phyloP scores from a whole-genome alignment of 139 green algal species.

The Gonium pectorale region DNA sequence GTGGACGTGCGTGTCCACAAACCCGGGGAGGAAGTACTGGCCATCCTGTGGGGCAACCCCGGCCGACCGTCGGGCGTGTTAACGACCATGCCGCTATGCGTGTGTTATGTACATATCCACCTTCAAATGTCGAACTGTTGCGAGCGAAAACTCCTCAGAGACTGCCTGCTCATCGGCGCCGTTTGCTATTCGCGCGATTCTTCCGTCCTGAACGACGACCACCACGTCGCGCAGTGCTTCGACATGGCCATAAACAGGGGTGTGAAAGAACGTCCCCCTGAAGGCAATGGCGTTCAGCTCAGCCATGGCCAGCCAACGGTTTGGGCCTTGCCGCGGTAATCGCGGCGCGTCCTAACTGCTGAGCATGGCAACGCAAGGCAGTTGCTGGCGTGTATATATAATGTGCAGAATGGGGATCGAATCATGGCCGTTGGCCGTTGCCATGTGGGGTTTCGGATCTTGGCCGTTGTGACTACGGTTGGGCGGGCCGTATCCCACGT shows the following conservation, averaged over 20 bases:
- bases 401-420: no score
- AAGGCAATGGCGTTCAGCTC: slow-evolving; percentile 11
- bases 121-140: slow-evolving; percentile 23
- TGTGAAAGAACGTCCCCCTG: slow-evolving; percentile 57
- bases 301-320: no score
- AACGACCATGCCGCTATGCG: background rate
- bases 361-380: no score
- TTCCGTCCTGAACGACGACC: slow-evolving; percentile 49
- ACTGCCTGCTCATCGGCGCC: slow-evolving; percentile 38
- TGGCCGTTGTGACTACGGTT: no score
- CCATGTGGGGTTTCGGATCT: no score
- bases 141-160: slow-evolving; percentile 21
- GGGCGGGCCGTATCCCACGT: no score
- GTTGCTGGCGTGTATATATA: no score
- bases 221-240: slow-evolving; percentile 52
- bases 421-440: no score
- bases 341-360: no score
- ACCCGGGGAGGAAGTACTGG: slow-evolving; percentile 60
- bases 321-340: no score
- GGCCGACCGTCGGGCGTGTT: background rate
- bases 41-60: slow-evolving; percentile 34
- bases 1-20: slow-evolving; percentile 67
- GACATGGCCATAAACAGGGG: slow-evolving; percentile 51
- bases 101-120: background rate
- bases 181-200: slow-evolving; percentile 34